These are phyloP conservation scores for Torulaspora franciscae DNA, from an alignment of 805 yeast species.

Conservation along the genomic window DNA sequence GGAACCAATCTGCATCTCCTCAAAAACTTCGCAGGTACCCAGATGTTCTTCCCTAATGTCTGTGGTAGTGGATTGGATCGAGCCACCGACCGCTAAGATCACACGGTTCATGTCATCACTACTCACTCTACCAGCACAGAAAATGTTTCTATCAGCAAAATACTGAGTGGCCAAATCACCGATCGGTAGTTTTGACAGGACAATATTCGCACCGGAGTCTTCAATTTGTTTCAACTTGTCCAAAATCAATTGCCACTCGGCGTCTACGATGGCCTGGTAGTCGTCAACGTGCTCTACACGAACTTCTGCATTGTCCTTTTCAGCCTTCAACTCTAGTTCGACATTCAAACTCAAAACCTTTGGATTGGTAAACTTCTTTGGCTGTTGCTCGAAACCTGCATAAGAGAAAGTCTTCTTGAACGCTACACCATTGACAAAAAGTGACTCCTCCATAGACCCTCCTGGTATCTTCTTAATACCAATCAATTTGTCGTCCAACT, in stretches of 20 bases:
- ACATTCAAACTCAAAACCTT: constrained; percentile 81
- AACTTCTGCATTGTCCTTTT: constrained; percentile 97
- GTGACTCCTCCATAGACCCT: constrained; percentile 92
- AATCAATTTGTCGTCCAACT: constrained; percentile 81
- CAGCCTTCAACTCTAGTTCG: constrained; percentile 94
- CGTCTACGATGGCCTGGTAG: constrained; percentile 94
- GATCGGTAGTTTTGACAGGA: constrained; percentile 89
- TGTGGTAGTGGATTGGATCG: constrained; percentile 71
- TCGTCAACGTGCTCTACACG: constrained; percentile 90
- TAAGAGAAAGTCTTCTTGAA: constrained; percentile 95
- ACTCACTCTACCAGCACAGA: constrained; percentile 95
- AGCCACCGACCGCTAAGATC: constrained; percentile 89
- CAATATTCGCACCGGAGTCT: constrained; percentile 84
- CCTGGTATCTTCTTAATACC: constrained; percentile 95
- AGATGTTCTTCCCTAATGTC: constrained; percentile 66
- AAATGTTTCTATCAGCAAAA: constrained; percentile 92
- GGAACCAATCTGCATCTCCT: constrained; percentile 93
- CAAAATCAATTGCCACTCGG: constrained; percentile 95
- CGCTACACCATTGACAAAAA: constrained; percentile 89
- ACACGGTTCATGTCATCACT: constrained; percentile 89
- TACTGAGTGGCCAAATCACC: constrained; percentile 99
- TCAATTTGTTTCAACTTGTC: constrained; percentile 79
- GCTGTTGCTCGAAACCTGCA: constrained; percentile 99
- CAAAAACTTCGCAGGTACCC: constrained; percentile 81
- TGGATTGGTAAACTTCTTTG: constrained; percentile 75